phyloP scores from a whole-genome alignment of 2,329 filamentous ascomycete genomes.

The Apiospora marii region DNA sequence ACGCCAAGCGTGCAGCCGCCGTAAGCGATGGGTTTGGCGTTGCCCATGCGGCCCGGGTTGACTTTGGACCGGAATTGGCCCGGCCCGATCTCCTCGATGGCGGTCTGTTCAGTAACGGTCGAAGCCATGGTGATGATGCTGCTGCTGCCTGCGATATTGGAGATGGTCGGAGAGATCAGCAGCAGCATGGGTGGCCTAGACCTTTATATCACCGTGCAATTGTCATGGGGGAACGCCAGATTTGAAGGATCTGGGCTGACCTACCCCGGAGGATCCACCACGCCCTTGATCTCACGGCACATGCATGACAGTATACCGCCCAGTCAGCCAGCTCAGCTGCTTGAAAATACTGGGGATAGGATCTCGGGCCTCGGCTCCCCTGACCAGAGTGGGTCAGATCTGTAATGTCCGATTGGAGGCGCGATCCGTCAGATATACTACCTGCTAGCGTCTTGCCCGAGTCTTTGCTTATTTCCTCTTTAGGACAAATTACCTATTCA shows the following conservation, averaged over 20 bases:
- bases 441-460: not conserved
- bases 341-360: not conserved
- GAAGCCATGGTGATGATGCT: slow-evolving; percentile 23
- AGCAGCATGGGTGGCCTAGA: not conserved
- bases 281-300: not conserved
- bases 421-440: not conserved
- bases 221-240: not conserved
- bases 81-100: slow-evolving; percentile 26
- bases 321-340: not conserved
- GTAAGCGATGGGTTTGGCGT: slow-evolving; percentile 30
- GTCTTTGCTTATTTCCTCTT: not conserved
- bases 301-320: not conserved
- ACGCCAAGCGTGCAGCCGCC: slow-evolving; percentile 42
- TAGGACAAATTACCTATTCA: not conserved
- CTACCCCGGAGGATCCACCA: not conserved
- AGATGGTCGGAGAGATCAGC: not conserved
- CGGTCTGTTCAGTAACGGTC: slow-evolving; percentile 26
- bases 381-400: slow-evolving; percentile 3
- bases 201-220: not conserved
- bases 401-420: not conserved
- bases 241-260: not conserved
- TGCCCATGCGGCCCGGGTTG: slow-evolving; percentile 30
- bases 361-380: slow-evolving; percentile 12
- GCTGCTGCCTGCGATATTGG: not conserved
- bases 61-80: slow-evolving; percentile 28